A percentile compares a stretch with the other conserved stretches of the same genome.
phyloP scores from a whole-genome alignment of 139 green algal genomes.

The Chlorella sp. region DNA sequence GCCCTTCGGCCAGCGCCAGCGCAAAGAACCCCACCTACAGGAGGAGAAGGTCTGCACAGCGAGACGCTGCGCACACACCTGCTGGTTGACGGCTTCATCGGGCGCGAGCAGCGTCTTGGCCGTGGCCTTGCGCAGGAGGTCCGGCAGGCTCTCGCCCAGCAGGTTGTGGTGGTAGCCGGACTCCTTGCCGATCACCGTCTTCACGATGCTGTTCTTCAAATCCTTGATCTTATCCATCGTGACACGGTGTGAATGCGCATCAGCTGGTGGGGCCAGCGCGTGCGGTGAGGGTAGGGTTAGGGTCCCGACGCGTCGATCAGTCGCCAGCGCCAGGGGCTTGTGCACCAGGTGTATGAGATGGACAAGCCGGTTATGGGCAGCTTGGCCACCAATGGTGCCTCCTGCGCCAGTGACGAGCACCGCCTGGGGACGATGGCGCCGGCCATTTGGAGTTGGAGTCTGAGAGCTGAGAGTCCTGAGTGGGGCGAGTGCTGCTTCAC shows the following conservation, averaged over 20 bases:
- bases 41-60: not conserved
- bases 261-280: not conserved
- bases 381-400: too few species aligned
- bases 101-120: constrained; percentile 27
- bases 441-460: too few species aligned
- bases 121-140: constrained; percentile 26
- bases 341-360: too few species aligned
- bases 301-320: too few species aligned
- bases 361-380: too few species aligned
- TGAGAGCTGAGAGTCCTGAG: too few species aligned
- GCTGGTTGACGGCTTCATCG: constrained; percentile 22
- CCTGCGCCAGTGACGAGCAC: too few species aligned
- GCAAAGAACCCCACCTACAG: not conserved
- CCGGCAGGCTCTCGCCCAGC: constrained; percentile 22
- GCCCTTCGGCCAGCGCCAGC: too few species aligned
- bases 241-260: not conserved
- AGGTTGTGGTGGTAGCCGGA: constrained; percentile 37
- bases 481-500: too few species aligned
- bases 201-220: constrained; percentile 15
- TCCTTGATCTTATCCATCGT: constrained; percentile 13
- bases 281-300: too few species aligned
- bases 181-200: constrained; percentile 8
- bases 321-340: too few species aligned
- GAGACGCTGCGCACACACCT: constrained; percentile 10
- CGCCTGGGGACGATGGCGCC: too few species aligned